A percentile compares a stretch with the other conserved stretches of the same genome.
Conservation (phyloP, 768 basidiomycete species). For the Gymnopilus junonius region DNA sequence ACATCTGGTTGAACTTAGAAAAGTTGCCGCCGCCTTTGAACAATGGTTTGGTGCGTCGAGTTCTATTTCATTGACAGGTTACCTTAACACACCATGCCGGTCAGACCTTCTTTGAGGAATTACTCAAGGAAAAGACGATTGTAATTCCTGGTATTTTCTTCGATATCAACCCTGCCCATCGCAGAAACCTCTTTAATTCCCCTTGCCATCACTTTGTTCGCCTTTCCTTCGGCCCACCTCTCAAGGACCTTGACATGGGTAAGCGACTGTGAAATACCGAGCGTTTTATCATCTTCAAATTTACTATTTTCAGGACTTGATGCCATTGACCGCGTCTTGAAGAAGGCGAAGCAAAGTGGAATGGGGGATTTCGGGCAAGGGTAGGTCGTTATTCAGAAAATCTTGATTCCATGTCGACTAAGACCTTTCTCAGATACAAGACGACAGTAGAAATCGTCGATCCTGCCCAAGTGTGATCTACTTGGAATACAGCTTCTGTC, state of each 20-base stretch:
- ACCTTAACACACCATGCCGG: not conserved
- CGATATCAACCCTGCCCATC: constrained; percentile 80
- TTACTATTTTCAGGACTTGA: constrained; percentile 63
- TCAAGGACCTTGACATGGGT: constrained; percentile 82
- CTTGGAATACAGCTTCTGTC: not conserved
- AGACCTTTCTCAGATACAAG: constrained; percentile 33
- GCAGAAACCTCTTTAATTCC: constrained; percentile 87
- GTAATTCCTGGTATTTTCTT: constrained; percentile 93
- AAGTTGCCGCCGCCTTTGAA: constrained; percentile 81
- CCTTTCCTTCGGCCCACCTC: constrained; percentile 82
- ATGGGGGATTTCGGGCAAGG: constrained; percentile 69
- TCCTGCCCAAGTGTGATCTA: constrained; percentile 23
- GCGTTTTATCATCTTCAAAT: not conserved
- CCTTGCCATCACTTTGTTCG: constrained; percentile 92
- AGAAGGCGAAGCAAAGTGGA: constrained; percentile 67
- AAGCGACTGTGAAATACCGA: constrained; percentile 9
- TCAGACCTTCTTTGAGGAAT: constrained; percentile 92
- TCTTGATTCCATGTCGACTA: not conserved
- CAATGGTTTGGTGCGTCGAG: constrained; percentile 71
- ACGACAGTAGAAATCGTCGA: constrained; percentile 17
- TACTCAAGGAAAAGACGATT: constrained; percentile 89
- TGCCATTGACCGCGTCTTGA: constrained; percentile 81
- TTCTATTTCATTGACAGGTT: not conserved
- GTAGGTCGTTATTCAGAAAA: constrained; percentile 32
- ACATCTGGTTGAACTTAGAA: constrained; percentile 91